Base-by-base conservation (phyloP, 176 grass and related monocot species). In the Carex kokanica region DNA sequence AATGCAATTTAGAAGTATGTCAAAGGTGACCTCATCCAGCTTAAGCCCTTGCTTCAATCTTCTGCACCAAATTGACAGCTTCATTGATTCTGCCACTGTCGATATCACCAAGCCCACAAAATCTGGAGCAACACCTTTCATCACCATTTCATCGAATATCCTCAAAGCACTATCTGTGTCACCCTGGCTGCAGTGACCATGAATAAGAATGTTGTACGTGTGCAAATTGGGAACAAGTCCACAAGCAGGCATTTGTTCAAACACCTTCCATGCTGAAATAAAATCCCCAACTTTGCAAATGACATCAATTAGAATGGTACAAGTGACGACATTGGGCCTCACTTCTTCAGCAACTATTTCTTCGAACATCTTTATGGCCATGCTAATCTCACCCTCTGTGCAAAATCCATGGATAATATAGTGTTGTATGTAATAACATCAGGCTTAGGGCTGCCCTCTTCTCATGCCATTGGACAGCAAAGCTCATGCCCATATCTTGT, bases 181-280 rank as follows among this genome's bases (percentile, higher is more conserved):
- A 36, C 36, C 43, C 0, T 60, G 18, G 60, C 84, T 86, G 75
- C 57, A 88, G 60, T 25, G 7, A 41, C 66, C 15, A 43, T 70
- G 6, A 41, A 70, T 43, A 41, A 70, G 36, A 43, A 2, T n/a
- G 32, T 62, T 62, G 21, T 62, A 62, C 20, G 60, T 62, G 1
- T 24, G n/a, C 60, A 62, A 23, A 62, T 62, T 10, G 10, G 60
- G 2, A 61, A 24, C n/a, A 62, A 62, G 2, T 25, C 60, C 60
- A 24, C 7, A 11, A 3, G 60, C 1, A 25, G 60, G 60, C 60
- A 62, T 62, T 62, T 62, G 20, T 3, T 18, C 31, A 12, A 67
- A 17, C 15, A 67, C 31, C 64, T 67, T 67, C 15, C 0, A 4
- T 67, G 64, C 64, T 38, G 29, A 17, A 58, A 58, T n/a, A 58